Evolutionary conservation across 768 basidiomycete genomes (phyloP), one percentile per base, ranked within the genome.

Genomic region (Mycena belliarum): DNA sequence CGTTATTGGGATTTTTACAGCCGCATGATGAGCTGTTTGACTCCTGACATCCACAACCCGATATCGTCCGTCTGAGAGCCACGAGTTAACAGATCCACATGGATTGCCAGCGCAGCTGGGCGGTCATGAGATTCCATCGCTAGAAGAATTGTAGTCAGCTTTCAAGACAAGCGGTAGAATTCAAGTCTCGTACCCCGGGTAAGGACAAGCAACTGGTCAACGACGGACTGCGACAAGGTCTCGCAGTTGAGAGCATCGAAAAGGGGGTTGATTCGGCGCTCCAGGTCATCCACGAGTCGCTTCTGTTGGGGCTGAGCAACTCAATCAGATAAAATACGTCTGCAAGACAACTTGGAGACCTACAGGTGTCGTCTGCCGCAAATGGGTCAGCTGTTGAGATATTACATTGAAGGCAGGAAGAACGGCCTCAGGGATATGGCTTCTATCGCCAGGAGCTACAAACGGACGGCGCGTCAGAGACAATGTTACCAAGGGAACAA

Each of bases 161-260:
- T 24, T 38, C n/a, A n/a, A n/a, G n/a, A n/a, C 45, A 42, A 4
- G 20, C 6, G 4, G 1, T 66, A n/a, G n/a, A n/a, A n/a, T n/a
- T n/a, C n/a, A n/a, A n/a, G n/a, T n/a, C n/a, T n/a, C 79, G 41
- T 60, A 95, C 94, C 95, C 77, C 82, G 79, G 4, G 85, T 80
- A 42, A 98, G 77, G 40, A 85, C 82, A 21, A 84, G 67, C 28
- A 97, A 74, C 63, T 90, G 85, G 41, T 89, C 88, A 15, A 89
- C 80, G 23, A 92, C 85, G 12, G 81, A 70, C 57, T 77, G 76
- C 15, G 91, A 88, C 20, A 97, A 69, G 8, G 90, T 89, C 65
- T 93, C 81, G 67, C 92, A 94, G 71, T 98, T 97, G 64, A 98
- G 73, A n/a, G 86, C 88, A 68, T 97, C 95, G 66, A 95, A 97